Conservation (phyloP, 2,329 filamentous ascomycete genomes). For the Epichloe uncinata region DNA sequence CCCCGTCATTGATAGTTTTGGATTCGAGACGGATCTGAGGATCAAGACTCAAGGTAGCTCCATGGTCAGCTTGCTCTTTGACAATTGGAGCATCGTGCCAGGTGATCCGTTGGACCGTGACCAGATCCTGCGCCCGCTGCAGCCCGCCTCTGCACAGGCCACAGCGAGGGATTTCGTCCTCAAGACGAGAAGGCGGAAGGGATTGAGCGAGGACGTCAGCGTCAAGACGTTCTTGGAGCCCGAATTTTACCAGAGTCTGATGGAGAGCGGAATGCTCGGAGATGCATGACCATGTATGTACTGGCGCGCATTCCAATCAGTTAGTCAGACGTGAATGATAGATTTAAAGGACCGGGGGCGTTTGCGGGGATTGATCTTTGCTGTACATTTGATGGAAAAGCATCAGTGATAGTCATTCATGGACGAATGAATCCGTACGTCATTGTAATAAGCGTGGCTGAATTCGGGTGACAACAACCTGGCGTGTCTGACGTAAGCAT, state of each 20-base stretch:
- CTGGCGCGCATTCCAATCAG: no score
- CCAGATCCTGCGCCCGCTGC: slow-evolving; percentile 67
- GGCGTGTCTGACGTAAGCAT: no score
- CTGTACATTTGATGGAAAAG: neutral
- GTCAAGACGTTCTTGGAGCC: slow-evolving; percentile 95
- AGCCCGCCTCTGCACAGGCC: slow-evolving; percentile 76
- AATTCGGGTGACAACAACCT: no score
- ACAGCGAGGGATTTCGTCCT: slow-evolving; percentile 92
- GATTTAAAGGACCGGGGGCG: neutral
- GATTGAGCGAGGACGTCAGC: slow-evolving; percentile 85
- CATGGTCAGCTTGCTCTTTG: slow-evolving; percentile 83
- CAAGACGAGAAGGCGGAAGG: slow-evolving; percentile 89
- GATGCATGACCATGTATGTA: slow-evolving; percentile 17
- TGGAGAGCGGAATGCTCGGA: slow-evolving; percentile 79
- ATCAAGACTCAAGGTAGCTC: slow-evolving; percentile 93
- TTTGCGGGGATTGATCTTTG: neutral
- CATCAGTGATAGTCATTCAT: neutral
- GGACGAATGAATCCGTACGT: neutral
- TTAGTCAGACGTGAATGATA: no score
- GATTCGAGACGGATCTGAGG: slow-evolving; percentile 91
- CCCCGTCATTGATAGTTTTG: slow-evolving; percentile 93
- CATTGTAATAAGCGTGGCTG: no score
- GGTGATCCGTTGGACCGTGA: slow-evolving; percentile 89
- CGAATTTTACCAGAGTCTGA: slow-evolving; percentile 77
- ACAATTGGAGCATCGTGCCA: slow-evolving; percentile 90